Base-by-base conservation (phyloP, 345 rosid species). In the Iberis pinnata region DNA sequence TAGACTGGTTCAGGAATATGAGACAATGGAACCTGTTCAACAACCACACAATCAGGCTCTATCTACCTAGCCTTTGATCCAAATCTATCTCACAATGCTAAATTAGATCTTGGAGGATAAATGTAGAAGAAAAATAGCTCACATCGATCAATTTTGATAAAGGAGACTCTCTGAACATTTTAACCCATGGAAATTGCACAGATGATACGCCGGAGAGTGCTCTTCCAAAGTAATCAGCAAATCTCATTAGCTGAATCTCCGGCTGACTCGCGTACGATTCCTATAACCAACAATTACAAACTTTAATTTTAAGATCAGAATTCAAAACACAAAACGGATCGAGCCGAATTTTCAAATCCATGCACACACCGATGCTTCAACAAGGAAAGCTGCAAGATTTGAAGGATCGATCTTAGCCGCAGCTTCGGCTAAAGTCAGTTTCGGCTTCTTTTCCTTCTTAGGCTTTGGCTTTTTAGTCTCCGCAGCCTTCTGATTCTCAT, bases 401-500 rank as follows among this genome's bases (percentile, higher is more conserved):
- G 73, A 46, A 9, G 69, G 63, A 44, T 78, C 82, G 22, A 83
- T 73, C 82, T 76, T 80, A 1, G 78, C 64, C 3, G 86, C 84
- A 4, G 90, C 86, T 35, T 80, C 86, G 6, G 84, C 68, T 15
- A 78, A 74, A 5, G 86, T 49, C n/a, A 83, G 73, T 58, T 83
- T 83, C 1, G 86, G 90, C 64, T 78, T 83, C 79, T 80, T 83
- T 51, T 69, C 76, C 70, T 83, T 80, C 75, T 80, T 83, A 5
- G 56, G 70, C 63, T 80, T 80, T 24, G 40, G 47, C 72, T 70
- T 73, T 60, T 75, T 76, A 18, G 43, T 43, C 46, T 64, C 76
- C 46, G 44, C 72, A 7, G 52, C 63, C 65, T 64, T 66, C 18
- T 24, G 61, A 58, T 72, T 55, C 59, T 67, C 63, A 29, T 61